Evolutionary conservation across 1,284 basidiomycete genomes (phyloP).

Genomic region (Cutaneotrichosporon dermatis): DNA sequence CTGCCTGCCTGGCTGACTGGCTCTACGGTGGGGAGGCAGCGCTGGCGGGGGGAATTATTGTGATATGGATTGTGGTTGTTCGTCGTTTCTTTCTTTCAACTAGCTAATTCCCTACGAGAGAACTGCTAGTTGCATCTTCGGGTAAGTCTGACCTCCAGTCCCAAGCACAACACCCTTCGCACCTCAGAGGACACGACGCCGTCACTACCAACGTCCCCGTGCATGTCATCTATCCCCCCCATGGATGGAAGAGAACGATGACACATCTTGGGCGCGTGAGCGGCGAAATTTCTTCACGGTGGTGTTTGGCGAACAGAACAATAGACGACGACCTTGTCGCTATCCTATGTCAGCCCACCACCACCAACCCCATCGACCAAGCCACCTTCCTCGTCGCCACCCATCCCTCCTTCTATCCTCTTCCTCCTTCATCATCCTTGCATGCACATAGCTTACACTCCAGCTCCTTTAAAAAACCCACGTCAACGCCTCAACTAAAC

Average conservation of each 20-base stretch:
- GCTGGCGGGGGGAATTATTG: neutral
- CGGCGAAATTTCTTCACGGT: constrained; percentile 6
- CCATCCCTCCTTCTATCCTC: neutral
- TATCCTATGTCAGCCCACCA: neutral
- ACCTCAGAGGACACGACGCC: neutral
- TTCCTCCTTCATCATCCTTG: neutral
- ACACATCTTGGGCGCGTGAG: neutral
- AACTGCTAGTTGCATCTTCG: constrained; percentile 17
- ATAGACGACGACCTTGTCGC: neutral
- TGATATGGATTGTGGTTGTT: neutral
- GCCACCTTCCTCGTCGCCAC: neutral
- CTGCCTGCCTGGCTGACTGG: no score
- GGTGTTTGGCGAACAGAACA: neutral
- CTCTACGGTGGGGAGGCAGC: neutral
- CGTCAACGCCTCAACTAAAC: constrained; percentile 23
- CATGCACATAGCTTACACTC: neutral
- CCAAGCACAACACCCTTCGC: neutral
- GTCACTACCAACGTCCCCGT: neutral
- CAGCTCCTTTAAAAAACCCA: constrained; percentile 22
- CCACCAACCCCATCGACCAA: neutral
- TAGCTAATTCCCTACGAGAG: constrained; percentile 10
- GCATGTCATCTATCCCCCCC: neutral
- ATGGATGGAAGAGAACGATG: neutral
- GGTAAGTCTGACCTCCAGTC: constrained; percentile 5
- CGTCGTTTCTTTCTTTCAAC: constrained; percentile 10